Percentiles rank a stretch among this genome's conserved stretches.
Evolutionary conservation across 768 basidiomycete genomes (phyloP).

Genomic region (Boletellus ananiceps): DNA sequence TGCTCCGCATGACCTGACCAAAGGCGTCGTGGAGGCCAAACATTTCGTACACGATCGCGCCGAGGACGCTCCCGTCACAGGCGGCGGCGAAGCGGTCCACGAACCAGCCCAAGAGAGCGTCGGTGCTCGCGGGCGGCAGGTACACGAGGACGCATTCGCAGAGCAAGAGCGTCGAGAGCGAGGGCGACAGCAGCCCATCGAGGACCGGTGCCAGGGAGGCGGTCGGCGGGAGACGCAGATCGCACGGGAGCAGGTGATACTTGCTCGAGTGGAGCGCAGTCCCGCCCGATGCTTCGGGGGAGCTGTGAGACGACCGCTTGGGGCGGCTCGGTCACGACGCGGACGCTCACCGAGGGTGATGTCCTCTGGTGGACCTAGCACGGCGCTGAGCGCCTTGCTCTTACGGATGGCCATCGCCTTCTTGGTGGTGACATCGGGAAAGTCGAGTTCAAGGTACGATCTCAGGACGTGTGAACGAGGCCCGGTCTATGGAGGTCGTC

Average conservation of each 20-base stretch:
- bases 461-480: slow-evolving; percentile 44
- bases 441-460: slow-evolving; percentile 86
- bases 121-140: slow-evolving; percentile 57
- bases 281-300: slow-evolving; percentile 24
- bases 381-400: slow-evolving; percentile 40
- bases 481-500: slow-evolving; percentile 46
- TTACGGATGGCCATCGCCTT: slow-evolving; percentile 81
- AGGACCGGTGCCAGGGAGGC: slow-evolving; percentile 39
- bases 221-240: slow-evolving; percentile 60
- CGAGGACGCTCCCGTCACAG: slow-evolving; percentile 29
- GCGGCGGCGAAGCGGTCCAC: slow-evolving; percentile 40
- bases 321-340: no score
- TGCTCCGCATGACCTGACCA: slow-evolving; percentile 88
- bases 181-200: slow-evolving; percentile 48
- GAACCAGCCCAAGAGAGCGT: slow-evolving; percentile 68
- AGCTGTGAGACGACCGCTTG: not conserved
- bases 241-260: slow-evolving; percentile 64
- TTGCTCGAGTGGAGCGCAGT: slow-evolving; percentile 48
- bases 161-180: slow-evolving; percentile 70
- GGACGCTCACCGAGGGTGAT: slow-evolving; percentile 12
- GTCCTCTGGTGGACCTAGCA: slow-evolving; percentile 14
- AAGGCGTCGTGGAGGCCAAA: slow-evolving; percentile 83
- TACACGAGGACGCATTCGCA: slow-evolving; percentile 94
- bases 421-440: slow-evolving; percentile 75
- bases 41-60: slow-evolving; percentile 86